Conservation (phyloP, 176 grass and related monocot genomes). For the Triticum aestivum region IWGSC_CS_RefSeq_v2.1 NC_057798.1:148987943-148988442, state of each 20-base stretch:
- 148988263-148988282: conserved; percentile 29
- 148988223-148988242: not conserved
- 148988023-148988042: conserved; percentile 28
- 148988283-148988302: not conserved
- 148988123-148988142: conserved; percentile 33
- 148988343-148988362: not conserved
- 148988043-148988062: not conserved
- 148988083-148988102: conserved; percentile 22
- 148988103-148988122: conserved; percentile 43
- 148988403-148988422: not conserved
- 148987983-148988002: conserved; percentile 53
- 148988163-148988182: conserved; percentile 40
- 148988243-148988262: conserved; percentile 31
- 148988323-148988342: not conserved
- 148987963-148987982: conserved; percentile 32
- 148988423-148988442: not conserved
- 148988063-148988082: conserved; percentile 45
- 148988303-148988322: not conserved
- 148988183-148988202: conserved; percentile 58
- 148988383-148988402: not conserved
- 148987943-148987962: conserved; percentile 48
- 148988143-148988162: not conserved
- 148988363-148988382: not conserved
- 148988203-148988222: conserved; percentile 29
- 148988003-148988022: conserved; percentile 67